These are phyloP conservation scores for Volutella citrinella DNA, from an alignment of 2,329 filamentous ascomycete genomes.

Conservation along the genomic window DNA sequence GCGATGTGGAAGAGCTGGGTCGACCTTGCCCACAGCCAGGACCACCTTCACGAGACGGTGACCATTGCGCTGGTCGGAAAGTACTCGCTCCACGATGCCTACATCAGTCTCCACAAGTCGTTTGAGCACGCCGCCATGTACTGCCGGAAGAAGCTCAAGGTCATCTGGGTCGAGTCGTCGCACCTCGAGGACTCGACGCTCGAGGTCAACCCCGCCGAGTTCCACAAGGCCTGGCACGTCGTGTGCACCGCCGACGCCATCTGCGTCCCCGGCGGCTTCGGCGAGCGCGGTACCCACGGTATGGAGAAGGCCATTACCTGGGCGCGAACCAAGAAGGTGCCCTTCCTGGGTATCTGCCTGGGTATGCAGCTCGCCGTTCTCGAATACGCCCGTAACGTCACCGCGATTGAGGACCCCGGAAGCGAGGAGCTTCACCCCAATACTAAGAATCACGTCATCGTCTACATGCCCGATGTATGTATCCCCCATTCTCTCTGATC, in stretches of 20 bases:
- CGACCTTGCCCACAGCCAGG: conserved; percentile 62
- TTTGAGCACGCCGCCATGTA: conserved; percentile 91
- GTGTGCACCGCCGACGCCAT: background rate
- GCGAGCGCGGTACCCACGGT: conserved; percentile 76
- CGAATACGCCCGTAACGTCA: conserved; percentile 78
- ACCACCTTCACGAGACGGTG: conserved; percentile 64
- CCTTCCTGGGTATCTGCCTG: conserved; percentile 86
- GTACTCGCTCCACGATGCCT: conserved; percentile 84
- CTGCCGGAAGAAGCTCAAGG: conserved; percentile 72
- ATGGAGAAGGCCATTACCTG: conserved; percentile 88
- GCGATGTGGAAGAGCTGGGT: conserved; percentile 80
- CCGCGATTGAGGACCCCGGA: conserved; percentile 55
- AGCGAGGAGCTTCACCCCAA: conserved; percentile 54
- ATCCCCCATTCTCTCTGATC: too few species aligned
- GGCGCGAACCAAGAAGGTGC: conserved; percentile 76
- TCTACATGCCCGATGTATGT: conserved; percentile 87
- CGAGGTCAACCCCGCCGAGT: conserved; percentile 64
- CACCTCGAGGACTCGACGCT: conserved; percentile 70
- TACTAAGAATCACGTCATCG: conserved; percentile 68
- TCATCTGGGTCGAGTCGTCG: conserved; percentile 82
- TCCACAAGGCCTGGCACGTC: conserved; percentile 73
- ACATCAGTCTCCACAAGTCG: conserved; percentile 77
- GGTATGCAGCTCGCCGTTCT: conserved; percentile 93
- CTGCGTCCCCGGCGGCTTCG: conserved; percentile 74
- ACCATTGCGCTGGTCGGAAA: conserved; percentile 89